Evolutionary conservation across 1,284 basidiomycete species (phyloP).

Genomic region (Boletus sp.): DNA sequence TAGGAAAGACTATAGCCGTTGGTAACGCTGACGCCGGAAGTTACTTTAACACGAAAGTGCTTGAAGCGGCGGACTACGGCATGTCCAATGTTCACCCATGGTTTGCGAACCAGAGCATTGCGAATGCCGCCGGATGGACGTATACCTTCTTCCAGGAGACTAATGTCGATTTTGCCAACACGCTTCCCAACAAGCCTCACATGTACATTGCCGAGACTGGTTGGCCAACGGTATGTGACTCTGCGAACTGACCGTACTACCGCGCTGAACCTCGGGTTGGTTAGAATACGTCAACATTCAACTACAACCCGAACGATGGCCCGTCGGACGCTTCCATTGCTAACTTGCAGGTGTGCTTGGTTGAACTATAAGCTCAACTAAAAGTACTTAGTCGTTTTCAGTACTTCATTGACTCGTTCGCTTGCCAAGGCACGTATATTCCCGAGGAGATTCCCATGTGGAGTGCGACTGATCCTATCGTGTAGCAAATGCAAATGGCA

Average conservation of each 20-base stretch:
- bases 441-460: background rate
- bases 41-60: constrained; percentile 73
- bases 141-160: constrained; percentile 30
- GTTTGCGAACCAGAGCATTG: constrained; percentile 72
- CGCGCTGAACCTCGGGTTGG: constrained; percentile 6
- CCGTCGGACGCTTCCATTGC: constrained; percentile 62
- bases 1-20: constrained; percentile 61
- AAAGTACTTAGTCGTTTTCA: constrained; percentile 30
- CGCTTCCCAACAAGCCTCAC: constrained; percentile 31
- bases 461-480: constrained; percentile 9
- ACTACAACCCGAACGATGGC: constrained; percentile 55
- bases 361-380: background rate
- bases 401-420: constrained; percentile 79
- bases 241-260: background rate
- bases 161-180: constrained; percentile 25
- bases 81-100: constrained; percentile 82
- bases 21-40: constrained; percentile 91
- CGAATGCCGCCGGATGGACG: constrained; percentile 48
- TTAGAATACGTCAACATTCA: constrained; percentile 55
- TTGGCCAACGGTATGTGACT: constrained; percentile 73
- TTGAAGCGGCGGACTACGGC: constrained; percentile 72
- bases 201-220: constrained; percentile 55
- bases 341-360: constrained; percentile 57
- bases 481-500: constrained; percentile 69
- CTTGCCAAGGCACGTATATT: constrained; percentile 55